phyloP scores from a whole-genome alignment of 2,329 filamentous ascomycete genomes.

The Blastomyces parvus region DNA sequence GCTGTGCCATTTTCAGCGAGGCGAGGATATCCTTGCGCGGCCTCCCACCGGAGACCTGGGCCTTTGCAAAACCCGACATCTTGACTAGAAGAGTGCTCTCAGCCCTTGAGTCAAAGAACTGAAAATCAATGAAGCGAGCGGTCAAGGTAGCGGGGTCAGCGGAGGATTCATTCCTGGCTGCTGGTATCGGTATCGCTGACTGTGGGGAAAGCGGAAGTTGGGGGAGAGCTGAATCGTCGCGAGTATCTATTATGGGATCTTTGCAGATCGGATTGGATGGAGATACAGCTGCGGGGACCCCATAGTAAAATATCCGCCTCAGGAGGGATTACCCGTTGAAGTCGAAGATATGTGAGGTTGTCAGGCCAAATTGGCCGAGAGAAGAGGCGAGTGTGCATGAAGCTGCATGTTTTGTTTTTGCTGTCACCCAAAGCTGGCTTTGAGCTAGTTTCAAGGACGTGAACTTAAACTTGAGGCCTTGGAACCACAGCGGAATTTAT shows the following conservation, averaged over 20 bases:
- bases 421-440: too few species aligned
- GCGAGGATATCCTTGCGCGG: conserved; percentile 53
- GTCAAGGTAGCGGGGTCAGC: background rate
- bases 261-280: background rate
- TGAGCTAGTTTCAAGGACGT: too few species aligned
- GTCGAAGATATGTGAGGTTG: background rate
- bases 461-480: too few species aligned
- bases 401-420: background rate
- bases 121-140: background rate
- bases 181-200: background rate
- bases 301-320: conserved; percentile 2
- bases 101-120: background rate
- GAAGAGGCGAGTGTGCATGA: background rate
- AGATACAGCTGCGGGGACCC: background rate
- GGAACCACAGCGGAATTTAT: too few species aligned
- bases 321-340: background rate
- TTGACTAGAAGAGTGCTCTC: background rate
- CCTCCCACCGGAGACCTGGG: conserved; percentile 22
- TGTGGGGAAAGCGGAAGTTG: background rate
- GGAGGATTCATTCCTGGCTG: background rate
- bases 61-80: conserved; percentile 17
- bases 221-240: background rate
- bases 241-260: background rate
- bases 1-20: conserved; percentile 68
- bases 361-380: background rate